phyloP scores from a whole-genome alignment of 2,329 filamentous ascomycete species.

The Graphilbum fragrans region DNA sequence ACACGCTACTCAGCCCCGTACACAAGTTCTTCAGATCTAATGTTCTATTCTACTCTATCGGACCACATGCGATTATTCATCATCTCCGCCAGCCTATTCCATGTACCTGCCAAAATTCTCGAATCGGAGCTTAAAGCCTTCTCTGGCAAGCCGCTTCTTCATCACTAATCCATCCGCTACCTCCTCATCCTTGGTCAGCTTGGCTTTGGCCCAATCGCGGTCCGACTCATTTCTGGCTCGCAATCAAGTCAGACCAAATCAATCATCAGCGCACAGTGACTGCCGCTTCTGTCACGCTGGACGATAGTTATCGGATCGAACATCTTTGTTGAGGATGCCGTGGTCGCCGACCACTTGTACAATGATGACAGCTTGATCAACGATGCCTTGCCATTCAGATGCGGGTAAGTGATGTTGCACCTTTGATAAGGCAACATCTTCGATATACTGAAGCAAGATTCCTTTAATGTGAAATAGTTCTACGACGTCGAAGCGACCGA shows the following conservation, averaged over 20 bases:
- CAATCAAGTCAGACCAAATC: not conserved
- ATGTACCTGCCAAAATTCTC: not conserved
- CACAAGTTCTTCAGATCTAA: not conserved
- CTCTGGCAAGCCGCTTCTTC: not conserved
- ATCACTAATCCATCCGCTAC: not conserved
- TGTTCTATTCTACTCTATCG: not conserved
- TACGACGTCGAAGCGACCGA: not conserved
- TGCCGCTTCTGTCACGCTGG: not conserved
- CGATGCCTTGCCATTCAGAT: not conserved
- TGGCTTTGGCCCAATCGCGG: not conserved
- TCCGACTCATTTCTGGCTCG: not conserved
- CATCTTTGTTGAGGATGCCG: not conserved
- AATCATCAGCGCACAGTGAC: not conserved
- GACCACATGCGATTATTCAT: not conserved
- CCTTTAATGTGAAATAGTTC: not conserved
- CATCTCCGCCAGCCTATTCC: not conserved
- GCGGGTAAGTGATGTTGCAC: not conserved
- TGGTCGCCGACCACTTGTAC: not conserved
- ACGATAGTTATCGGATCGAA: not conserved
- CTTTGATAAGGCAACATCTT: not conserved
- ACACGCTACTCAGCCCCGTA: no score
- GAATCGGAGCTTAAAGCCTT: not conserved
- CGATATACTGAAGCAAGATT: not conserved
- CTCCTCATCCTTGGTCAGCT: not conserved
- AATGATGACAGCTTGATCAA: not conserved